Evolutionary conservation across 352 stramenopile genomes (phyloP).

Genomic region (Pythium volutum): DNA sequence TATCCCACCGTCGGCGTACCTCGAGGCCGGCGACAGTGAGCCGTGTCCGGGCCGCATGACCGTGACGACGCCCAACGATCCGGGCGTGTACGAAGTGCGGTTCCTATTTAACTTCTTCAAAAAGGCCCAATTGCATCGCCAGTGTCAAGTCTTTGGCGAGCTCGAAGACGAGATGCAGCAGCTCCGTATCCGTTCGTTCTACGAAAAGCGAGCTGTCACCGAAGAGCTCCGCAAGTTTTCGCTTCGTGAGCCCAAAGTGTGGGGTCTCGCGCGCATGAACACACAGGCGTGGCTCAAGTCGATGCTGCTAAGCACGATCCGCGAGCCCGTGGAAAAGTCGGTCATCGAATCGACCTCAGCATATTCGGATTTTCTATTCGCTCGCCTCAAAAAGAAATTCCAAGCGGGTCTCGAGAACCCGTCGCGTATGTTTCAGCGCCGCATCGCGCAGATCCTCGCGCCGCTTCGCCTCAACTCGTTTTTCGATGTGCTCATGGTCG

Average conservation of each 20-base stretch:
- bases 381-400: conserved; percentile 35
- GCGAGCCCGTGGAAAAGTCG: conserved; percentile 28
- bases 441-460: conserved; percentile 37
- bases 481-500: conserved; percentile 37
- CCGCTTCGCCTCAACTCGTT: conserved; percentile 39
- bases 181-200: conserved; percentile 51
- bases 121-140: conserved; percentile 47
- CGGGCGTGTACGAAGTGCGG: conserved; percentile 56
- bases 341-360: conserved; percentile 38
- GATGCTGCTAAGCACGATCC: conserved; percentile 48
- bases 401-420: conserved; percentile 27
- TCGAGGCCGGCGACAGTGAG: conserved; percentile 33
- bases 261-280: conserved; percentile 43
- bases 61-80: conserved; percentile 39
- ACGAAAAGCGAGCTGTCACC: conserved; percentile 40
- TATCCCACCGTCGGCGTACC: conserved; percentile 48
- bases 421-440: conserved; percentile 35
- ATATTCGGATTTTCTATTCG: conserved; percentile 38
- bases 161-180: conserved; percentile 67
- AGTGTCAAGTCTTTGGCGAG: conserved; percentile 53
- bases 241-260: conserved; percentile 29
- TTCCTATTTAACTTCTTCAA: conserved; percentile 73
- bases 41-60: conserved; percentile 46
- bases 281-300: conserved; percentile 45
- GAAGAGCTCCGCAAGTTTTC: conserved; percentile 48